Base-by-base conservation (phyloP, 2,329 filamentous ascomycete species). In the Daldinia eschscholtzii region DNA sequence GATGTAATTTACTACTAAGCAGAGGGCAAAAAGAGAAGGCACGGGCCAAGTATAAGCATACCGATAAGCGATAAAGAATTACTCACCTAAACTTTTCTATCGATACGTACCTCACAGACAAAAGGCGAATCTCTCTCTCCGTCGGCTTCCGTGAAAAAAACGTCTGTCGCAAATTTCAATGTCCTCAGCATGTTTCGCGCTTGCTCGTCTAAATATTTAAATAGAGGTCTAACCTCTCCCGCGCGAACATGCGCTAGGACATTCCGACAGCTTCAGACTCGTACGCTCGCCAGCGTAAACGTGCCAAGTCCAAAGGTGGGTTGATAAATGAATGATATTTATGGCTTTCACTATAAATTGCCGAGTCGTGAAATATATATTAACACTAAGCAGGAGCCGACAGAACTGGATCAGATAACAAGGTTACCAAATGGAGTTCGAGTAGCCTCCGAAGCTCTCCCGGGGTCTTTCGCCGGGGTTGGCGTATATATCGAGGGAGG, bases 401-500 rank as follows among this genome's bases (percentile, higher is more conserved):
- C 90, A 56, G 93, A 97, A 72, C 88, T 97, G 75, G 93, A 98
- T 80, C 86, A 91, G 73, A 91, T 98, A 76, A 97, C 94, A 6
- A 94, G 91, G 1, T 88, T 99, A 15, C 85, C 93, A 57, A 99
- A 99, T 86, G 96, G 96, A 77, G 84, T 99, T 72, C 93, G 95
- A 65, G 93, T 99, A 66, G 96, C 96, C 26, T 97, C 95, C 50
- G 96, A 99, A 80, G 94, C 94, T 64, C 87, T 98, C 10, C 94
- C 95, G 0, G 96, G 96, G 46, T 94, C 94, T 74, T 99, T 99
- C 80, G 93, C 94, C 3, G 96, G 94, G 57, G 92, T 99, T 15
- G 96, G 96, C 50, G 93, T 98, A 70, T 99, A 98, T 82, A 89
- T 99, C 77, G 94, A 98, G 80, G 94, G 93, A 33, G 96, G 96